These are phyloP conservation scores for Coemansia sp. DNA, from an alignment of 192 early-diverging fungal genomes.

Conservation along the genomic window DNA sequence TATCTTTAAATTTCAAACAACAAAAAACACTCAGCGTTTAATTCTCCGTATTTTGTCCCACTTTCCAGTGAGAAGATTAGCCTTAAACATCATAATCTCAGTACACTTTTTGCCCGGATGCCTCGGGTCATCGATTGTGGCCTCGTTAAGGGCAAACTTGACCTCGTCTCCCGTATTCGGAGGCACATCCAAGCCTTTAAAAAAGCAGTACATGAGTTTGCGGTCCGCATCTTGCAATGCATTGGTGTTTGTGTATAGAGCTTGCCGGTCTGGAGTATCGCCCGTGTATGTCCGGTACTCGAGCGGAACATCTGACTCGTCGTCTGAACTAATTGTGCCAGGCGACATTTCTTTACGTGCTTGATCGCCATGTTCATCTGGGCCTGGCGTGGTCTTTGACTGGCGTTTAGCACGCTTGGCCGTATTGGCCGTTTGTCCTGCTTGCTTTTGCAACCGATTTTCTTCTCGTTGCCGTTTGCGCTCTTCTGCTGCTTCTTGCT, in stretches of 20 bases:
- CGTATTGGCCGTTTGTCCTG: conserved; percentile 1
- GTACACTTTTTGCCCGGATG: conserved; percentile 21
- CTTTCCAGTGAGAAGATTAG: conserved; percentile 13
- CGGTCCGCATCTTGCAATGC: conserved; percentile 30
- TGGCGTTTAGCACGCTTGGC: conserved; percentile 9
- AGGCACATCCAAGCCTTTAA: conserved; percentile 24
- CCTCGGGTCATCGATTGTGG: conserved; percentile 15
- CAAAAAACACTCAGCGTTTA: conserved; percentile 5
- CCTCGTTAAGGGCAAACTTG: conserved; percentile 35
- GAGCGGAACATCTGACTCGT: conserved; percentile 19
- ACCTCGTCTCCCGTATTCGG: conserved; percentile 12
- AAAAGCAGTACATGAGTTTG: conserved; percentile 48
- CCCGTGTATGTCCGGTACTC: conserved; percentile 40
- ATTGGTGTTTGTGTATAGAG: conserved; percentile 39
- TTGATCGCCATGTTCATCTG: neutral
- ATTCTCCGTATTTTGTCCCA: conserved; percentile 37
- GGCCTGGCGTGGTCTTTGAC: neutral
- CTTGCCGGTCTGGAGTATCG: conserved; percentile 15
- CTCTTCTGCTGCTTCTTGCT: conserved; percentile 25
- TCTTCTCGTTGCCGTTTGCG: conserved; percentile 35
- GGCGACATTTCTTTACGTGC: neutral
- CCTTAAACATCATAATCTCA: conserved; percentile 31
- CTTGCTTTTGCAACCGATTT: conserved; percentile 15
- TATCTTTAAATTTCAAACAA: neutral
- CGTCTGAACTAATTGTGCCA: neutral